Base-by-base conservation (phyloP, 2,329 filamentous ascomycete species). In the Aspergillus alliaceus region DNA sequence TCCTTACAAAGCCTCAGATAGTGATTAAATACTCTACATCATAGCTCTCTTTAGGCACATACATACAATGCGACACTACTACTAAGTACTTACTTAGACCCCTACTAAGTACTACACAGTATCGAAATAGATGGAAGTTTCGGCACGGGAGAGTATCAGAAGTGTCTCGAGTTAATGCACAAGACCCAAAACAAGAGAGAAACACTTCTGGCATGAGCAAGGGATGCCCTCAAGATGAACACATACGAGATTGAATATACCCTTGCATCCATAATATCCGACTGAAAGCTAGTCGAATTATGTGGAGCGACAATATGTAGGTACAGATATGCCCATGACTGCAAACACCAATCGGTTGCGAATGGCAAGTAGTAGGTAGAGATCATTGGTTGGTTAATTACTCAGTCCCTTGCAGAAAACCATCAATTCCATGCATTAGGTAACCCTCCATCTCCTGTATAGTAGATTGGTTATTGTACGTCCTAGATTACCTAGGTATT, bases 191-290 rank as follows among this genome's bases (percentile, higher is more conserved):
- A 40, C 35, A 52, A 31, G 14, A 20, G 31, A 48, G 32, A 29
- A 25, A 44, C 40, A 18, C 8, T 25, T 54, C 35, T 22, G 44
- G 53, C 53, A 55, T 55, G 53, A 55, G 53, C 22, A 55, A 55
- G 53, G 53, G 46, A 22, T 24, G 22, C 7, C 20, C 14, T 6
- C 34, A 27, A 12, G 22, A 44, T 3, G 9, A 44, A 18, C 40
- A 2, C 40, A 27, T 29, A 9, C 4, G 15, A 29, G 24, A 44
- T 25, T 22, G 6, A 14, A 25, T 14, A 15, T 32, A 20, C 29
- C 44, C 44, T 32, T 48, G 18, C 44, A 22, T 32, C 4, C 29
- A 32, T 32, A 32, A 48, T 22, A 32, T 48, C 44, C 44, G 44
- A 48, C 44, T 48, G 29, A 48, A 48, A 14, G n/a, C 22, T 20